These are phyloP conservation scores for Cladophialophora chaetospira DNA, from an alignment of 2,329 filamentous ascomycete genomes.

Conservation along the genomic window DNA sequence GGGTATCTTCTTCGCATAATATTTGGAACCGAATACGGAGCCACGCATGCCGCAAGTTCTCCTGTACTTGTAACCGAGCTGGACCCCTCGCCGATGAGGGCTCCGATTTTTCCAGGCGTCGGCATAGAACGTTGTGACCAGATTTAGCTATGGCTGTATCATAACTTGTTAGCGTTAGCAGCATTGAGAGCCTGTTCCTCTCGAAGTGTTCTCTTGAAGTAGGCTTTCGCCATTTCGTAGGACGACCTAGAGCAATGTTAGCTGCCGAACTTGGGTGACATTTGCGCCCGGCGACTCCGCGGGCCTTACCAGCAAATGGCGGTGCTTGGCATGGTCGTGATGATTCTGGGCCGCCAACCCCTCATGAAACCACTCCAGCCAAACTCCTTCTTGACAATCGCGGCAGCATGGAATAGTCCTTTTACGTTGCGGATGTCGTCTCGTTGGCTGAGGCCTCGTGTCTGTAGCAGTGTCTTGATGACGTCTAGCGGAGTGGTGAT, in stretches of 20 bases:
- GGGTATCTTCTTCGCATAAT: slow-evolving; percentile 18
- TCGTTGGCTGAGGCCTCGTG: slow-evolving; percentile 79
- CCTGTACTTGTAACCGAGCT: not conserved
- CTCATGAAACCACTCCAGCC: slow-evolving; percentile 89
- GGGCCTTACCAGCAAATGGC: slow-evolving; percentile 90
- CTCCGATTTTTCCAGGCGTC: not conserved
- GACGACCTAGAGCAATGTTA: slow-evolving; percentile 53
- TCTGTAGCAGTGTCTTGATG: slow-evolving; percentile 96
- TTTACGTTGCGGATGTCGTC: slow-evolving; percentile 81
- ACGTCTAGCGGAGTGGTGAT: slow-evolving; percentile 96
- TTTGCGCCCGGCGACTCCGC: not conserved
- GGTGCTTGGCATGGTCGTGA: slow-evolving; percentile 97
- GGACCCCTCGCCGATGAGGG: not conserved
- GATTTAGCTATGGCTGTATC: not conserved
- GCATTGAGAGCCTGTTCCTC: slow-evolving; percentile 27
- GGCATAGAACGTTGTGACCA: not conserved
- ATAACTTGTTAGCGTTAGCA: slow-evolving; percentile 22
- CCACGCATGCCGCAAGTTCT: not conserved
- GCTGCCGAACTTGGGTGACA: not conserved
- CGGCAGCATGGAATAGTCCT: slow-evolving; percentile 75
- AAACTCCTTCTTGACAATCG: slow-evolving; percentile 79
- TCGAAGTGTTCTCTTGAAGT: slow-evolving; percentile 56
- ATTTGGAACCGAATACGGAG: slow-evolving; percentile 8
- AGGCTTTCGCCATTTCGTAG: slow-evolving; percentile 69
- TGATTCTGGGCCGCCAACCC: slow-evolving; percentile 83